Conservation (phyloP, 305 asterid genomes). For the Caryopteris hybrid region DNA sequence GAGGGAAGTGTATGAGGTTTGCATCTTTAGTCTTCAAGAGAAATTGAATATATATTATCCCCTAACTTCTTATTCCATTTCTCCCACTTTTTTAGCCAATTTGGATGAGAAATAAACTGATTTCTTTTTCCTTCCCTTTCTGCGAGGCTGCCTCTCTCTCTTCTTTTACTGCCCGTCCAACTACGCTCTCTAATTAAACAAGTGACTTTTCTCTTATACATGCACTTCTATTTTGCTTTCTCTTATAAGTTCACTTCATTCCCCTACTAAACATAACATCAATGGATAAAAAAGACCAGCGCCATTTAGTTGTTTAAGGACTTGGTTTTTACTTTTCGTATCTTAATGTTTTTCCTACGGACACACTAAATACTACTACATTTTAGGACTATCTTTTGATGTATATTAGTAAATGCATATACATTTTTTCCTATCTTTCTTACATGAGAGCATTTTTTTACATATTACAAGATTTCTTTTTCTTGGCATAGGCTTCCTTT, state of each 20-base stretch:
- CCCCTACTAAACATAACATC: background rate
- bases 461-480: background rate
- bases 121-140: no score
- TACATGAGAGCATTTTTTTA: background rate
- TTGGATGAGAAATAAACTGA: background rate
- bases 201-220: background rate
- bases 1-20: conserved; percentile 90
- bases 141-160: background rate
- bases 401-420: no score
- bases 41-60: background rate
- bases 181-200: background rate
- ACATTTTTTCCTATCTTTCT: no score
- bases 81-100: background rate
- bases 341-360: no score
- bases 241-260: background rate
- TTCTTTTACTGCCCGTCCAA: background rate
- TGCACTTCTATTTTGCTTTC: background rate
- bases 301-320: background rate
- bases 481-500: background rate
- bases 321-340: no score
- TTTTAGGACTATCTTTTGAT: background rate
- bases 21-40: conserved; percentile 20
- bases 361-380: background rate
- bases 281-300: background rate
- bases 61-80: background rate